phyloP scores from a whole-genome alignment of 352 stramenopile species.

The Globisporangium camurandrum region DNA sequence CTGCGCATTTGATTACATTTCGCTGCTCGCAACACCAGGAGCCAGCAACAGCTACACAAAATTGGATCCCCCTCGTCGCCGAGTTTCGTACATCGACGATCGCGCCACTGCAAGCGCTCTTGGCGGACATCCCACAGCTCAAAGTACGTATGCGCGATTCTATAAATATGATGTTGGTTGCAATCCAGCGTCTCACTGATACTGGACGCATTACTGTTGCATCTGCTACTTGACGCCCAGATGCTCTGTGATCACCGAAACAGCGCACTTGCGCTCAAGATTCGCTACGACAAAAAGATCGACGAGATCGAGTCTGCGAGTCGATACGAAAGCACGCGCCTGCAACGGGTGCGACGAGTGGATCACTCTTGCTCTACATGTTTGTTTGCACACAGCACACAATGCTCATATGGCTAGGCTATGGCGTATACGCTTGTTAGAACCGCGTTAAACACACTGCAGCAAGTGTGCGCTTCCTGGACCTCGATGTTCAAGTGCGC shows the following conservation, averaged over 20 bases:
- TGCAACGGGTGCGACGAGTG: constrained; percentile 35
- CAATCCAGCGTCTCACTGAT: not conserved
- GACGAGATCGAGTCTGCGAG: constrained; percentile 34
- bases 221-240: constrained; percentile 9
- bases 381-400: too few relatives aligned
- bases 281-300: constrained; percentile 57
- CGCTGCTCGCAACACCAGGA: not conserved
- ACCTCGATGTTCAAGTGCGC: constrained; percentile 49
- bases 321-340: constrained; percentile 33
- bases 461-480: constrained; percentile 45
- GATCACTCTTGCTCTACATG: not conserved
- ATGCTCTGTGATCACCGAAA: constrained; percentile 64
- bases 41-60: constrained; percentile 10
- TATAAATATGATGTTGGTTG: too few relatives aligned
- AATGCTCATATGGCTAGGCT: too few relatives aligned
- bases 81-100: constrained; percentile 50
- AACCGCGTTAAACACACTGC: constrained; percentile 58
- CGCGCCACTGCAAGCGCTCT: constrained; percentile 46
- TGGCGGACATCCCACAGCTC: constrained; percentile 45
- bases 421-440: too few relatives aligned
- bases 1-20: too few relatives aligned
- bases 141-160: too few relatives aligned
- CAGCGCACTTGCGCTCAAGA: constrained; percentile 39
- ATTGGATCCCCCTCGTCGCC: constrained; percentile 25
- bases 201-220: not conserved